Evolutionary conservation across 169 alveolate genomes (phyloP), one percentile per base, ranked within the genome.

Genomic region (Plasmodium billcollinsi): DNA sequence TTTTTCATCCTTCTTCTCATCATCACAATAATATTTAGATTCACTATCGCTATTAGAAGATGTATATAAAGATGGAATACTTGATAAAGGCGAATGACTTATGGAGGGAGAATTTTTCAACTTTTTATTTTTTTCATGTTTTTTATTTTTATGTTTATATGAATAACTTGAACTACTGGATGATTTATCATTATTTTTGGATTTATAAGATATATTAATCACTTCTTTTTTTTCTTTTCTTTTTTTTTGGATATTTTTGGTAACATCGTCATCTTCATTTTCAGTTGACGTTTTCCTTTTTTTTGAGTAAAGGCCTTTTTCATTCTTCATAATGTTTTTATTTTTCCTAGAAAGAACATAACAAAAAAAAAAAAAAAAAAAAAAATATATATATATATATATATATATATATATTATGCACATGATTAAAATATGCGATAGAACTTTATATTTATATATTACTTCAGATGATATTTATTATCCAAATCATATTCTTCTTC

Each of bases 321-420:
- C 88, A 66, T 74, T 74, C 39, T 74, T 74, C 6, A 61, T 20
- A 5, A 74, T 59, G 74, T 74, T 74, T 33, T 74, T 74, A 65
- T 73, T 61, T 61, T 74, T 74, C 39, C 88, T 74, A 52, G 5
- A 50, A 62, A 62, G 73, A 29, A n/a, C 24, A 50, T 24, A 21
- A 61, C 11, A 45, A 33, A 61, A 71, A n/a, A n/a, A n/a, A n/a
- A n/a, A n/a, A n/a, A n/a, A n/a, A n/a, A n/a, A n/a, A n/a, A n/a
- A n/a, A 47, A 71, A 21, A 71, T 7, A 29, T 15, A 6, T 20
- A 49, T 15, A 29, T 56, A 20, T 54, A 15, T 54, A 54, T 54
- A 54, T 54, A n/a, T 49, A 61, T 18, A n/a, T 61, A 11, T 45
- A 7, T 59, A 49, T 71, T 71, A 26, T 8, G 58, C 33, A 43